Base-by-base conservation (phyloP, 2,329 filamentous ascomycete species). In the Diplodia scrobiculata region DNA sequence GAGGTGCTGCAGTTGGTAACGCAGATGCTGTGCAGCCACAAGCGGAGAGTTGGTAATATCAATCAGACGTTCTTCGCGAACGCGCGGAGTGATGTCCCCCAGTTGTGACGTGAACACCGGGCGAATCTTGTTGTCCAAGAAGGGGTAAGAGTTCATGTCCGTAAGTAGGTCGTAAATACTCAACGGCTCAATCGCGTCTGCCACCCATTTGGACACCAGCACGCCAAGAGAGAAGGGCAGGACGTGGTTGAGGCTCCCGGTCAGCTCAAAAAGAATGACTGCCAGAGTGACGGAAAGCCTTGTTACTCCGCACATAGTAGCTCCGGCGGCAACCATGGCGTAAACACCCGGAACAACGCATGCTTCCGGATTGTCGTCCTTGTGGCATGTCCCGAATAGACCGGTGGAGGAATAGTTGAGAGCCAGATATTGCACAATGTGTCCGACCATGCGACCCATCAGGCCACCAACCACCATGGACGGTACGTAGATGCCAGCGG, bases 321-420 rank as follows among this genome's bases (percentile, higher is more conserved):
- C 92, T 17, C 95, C 95, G 51, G 95, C 95, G 17, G 93, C 94
- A 67, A 97, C 92, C 67, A 99, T 84, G 1, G 92, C 95, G 75
- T 99, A 99, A 0, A 98, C 92, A n/a, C 95, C 95, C 0, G 95
- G 95, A 55, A 96, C 93, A 55, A 99, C 91, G 75, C 95, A 98
- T 1, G 89, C 89, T 67, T 91, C 89, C 36, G 91, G 87, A 47
- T 87, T 83, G 14, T 80, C 86, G 63, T 85, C 83, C 6, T 86
- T 84, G 3, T 89, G 86, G 73, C 95, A 98, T 13, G 84, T 83
- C 21, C 87, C 86, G 80, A 94, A 97, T 6, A 97, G 78, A 14
- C 86, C 81, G 73, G 88, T 89, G 65, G 87, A 79, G 0, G 92
- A 90, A 73, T 88, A 90, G 34, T 84, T 84, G 66, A 96, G 82